Percentiles rank a stretch among this genome's conserved stretches.
These are phyloP conservation scores for Phoenix roebelenii DNA, from an alignment of 176 grass and related monocot genomes.

Conservation along the genomic window DNA sequence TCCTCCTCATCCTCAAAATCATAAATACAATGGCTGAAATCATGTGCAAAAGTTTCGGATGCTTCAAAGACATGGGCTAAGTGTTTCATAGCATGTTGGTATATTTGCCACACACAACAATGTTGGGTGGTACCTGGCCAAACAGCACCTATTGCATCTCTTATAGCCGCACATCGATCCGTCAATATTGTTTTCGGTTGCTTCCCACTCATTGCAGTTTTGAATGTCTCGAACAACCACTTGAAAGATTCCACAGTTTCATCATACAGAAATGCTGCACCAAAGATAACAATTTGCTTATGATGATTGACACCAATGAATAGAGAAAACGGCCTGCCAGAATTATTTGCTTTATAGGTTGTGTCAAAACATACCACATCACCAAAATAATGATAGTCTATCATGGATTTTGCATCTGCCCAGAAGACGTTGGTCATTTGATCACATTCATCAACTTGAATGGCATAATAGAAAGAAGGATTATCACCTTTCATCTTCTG, in stretches of 20 bases:
- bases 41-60: conserved; percentile 41
- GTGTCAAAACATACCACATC: conserved; percentile 82
- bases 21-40: conserved; percentile 67
- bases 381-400: conserved; percentile 76
- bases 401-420: conserved; percentile 66
- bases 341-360: conserved; percentile 45
- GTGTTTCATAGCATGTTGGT: conserved; percentile 49
- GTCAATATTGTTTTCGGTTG: conserved; percentile 61
- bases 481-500: conserved; percentile 72
- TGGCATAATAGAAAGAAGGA: conserved; percentile 75
- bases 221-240: conserved; percentile 86
- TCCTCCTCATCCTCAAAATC: conserved; percentile 68
- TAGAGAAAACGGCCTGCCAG: conserved; percentile 61
- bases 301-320: conserved; percentile 89
- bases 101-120: conserved; percentile 74
- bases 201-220: conserved; percentile 55
- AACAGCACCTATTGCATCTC: conserved; percentile 42
- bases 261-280: conserved; percentile 80
- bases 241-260: conserved; percentile 78
- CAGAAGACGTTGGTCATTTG: conserved; percentile 80
- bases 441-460: conserved; percentile 85
- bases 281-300: conserved; percentile 65
- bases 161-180: conserved; percentile 40
- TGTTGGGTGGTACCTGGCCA: conserved; percentile 55
- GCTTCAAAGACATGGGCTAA: conserved; percentile 33